A percentile compares a stretch with the other conserved stretches of the same genome.
Conservation (phyloP, 345 rosid species). For the Turritis glabra region DNA sequence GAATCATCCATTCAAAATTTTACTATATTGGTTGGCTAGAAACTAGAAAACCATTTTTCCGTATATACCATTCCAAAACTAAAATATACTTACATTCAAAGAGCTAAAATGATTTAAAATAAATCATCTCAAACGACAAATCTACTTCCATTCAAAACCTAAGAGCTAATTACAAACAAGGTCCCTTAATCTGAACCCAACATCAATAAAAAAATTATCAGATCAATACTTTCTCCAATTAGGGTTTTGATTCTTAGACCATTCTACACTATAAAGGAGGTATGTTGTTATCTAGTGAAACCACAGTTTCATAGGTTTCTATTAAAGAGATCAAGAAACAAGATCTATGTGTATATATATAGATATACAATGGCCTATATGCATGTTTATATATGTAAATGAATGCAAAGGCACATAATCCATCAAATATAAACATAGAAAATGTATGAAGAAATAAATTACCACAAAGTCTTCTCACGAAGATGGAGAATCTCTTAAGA, state of each 20-base stretch:
- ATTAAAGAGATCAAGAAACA: constrained; percentile 3
- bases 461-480: constrained; percentile 28
- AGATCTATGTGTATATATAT: neutral
- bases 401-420: constrained; percentile 9
- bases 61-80: neutral
- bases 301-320: neutral
- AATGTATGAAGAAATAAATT: constrained; percentile 21
- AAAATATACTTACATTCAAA: neutral
- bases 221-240: constrained; percentile 7
- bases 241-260: constrained; percentile 27
- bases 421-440: neutral
- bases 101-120: neutral
- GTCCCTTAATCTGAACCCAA: neutral
- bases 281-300: neutral
- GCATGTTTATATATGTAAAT: neutral
- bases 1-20: neutral
- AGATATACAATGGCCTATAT: neutral
- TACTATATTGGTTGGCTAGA: neutral
- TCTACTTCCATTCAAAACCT: constrained; percentile 10
- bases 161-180: constrained; percentile 10
- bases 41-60: neutral
- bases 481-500: constrained; percentile 29
- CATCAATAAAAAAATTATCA: neutral
- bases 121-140: neutral
- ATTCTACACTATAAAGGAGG: neutral